Evolutionary conservation across 768 basidiomycete genomes (phyloP).

Genomic region (Dictyophora rubrovolvata): DNA sequence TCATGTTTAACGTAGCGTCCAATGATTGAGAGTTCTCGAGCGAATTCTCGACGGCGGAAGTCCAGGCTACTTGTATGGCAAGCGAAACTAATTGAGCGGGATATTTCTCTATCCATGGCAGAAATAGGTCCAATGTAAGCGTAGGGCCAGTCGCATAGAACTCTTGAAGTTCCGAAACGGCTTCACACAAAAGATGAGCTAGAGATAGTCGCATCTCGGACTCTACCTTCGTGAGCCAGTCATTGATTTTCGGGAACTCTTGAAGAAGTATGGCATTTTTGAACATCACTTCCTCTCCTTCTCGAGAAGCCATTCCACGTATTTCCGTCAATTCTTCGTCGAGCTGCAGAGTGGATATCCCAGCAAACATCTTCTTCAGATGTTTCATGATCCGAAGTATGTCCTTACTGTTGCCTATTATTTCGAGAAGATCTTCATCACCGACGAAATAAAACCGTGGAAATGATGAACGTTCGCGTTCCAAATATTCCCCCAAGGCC

Average conservation of each 20-base stretch:
- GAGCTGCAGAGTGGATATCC: constrained; percentile 79
- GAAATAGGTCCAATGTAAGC: constrained; percentile 57
- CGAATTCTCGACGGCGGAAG: constrained; percentile 64
- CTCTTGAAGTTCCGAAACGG: constrained; percentile 66
- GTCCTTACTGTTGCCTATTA: constrained; percentile 99
- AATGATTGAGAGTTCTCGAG: constrained; percentile 49
- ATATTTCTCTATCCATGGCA: constrained; percentile 87
- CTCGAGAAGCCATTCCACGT: constrained; percentile 87
- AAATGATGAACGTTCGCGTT: constrained; percentile 94
- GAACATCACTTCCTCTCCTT: constrained; percentile 90
- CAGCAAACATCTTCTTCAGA: constrained; percentile 99
- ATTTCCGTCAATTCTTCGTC: constrained; percentile 85
- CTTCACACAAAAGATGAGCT: constrained; percentile 68
- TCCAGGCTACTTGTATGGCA: constrained; percentile 95
- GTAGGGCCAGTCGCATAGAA: constrained; percentile 65
- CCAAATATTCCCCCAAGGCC: constrained; percentile 96
- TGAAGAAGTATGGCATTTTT: constrained; percentile 75
- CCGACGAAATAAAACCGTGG: constrained; percentile 99
- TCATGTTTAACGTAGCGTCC: constrained; percentile 58
- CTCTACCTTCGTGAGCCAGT: constrained; percentile 92
- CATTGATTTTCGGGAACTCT: constrained; percentile 96
- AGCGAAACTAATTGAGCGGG: constrained; percentile 95
- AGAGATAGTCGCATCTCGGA: constrained; percentile 87
- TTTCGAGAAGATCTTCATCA: constrained; percentile 96
- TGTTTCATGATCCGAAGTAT: constrained; percentile 98